phyloP scores from a whole-genome alignment of 2,329 filamentous ascomycete genomes.

The Aspergillus ochraceus region DNA sequence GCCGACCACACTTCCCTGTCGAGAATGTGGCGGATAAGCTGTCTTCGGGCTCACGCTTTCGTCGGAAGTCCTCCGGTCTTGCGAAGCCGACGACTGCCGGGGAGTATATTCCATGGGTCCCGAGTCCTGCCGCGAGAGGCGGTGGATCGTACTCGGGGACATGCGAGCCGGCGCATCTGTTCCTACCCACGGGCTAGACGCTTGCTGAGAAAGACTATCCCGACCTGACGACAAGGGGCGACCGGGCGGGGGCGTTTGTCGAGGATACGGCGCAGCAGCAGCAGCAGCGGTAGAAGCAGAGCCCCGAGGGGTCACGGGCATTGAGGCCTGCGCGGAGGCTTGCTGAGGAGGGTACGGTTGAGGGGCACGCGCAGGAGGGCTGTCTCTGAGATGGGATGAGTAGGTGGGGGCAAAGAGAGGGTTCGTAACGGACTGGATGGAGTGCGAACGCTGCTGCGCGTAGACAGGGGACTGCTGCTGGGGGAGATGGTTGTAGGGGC shows the following conservation, averaged over 20 bases:
- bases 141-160: conserved; percentile 31
- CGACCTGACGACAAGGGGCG: conserved; percentile 41
- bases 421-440: conserved; percentile 40
- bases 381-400: conserved; percentile 36
- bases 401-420: conserved; percentile 35
- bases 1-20: conserved; percentile 28
- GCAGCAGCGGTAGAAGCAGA: conserved; percentile 32
- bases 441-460: conserved; percentile 39
- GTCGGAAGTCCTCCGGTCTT: conserved; percentile 68
- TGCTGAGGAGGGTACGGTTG: conserved; percentile 35
- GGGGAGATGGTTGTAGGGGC: conserved; percentile 28
- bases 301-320: conserved; percentile 51
- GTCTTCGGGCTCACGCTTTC: conserved; percentile 80
- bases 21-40: conserved; percentile 28
- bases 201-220: conserved; percentile 32
- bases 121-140: conserved; percentile 45
- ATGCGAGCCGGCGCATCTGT: conserved; percentile 30
- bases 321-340: conserved; percentile 42
- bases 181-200: conserved; percentile 34
- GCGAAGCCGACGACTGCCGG: conserved; percentile 48
- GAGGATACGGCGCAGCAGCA: conserved; percentile 29
- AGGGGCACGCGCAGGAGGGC: conserved; percentile 32
- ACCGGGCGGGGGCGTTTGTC: conserved; percentile 36
- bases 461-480: conserved; percentile 39
- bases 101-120: conserved; percentile 29